Percentiles rank a stretch among this genome's conserved stretches.
phyloP scores from a whole-genome alignment of 2,329 filamentous ascomycete species.

The Albophoma yamanashiensis region DNA sequence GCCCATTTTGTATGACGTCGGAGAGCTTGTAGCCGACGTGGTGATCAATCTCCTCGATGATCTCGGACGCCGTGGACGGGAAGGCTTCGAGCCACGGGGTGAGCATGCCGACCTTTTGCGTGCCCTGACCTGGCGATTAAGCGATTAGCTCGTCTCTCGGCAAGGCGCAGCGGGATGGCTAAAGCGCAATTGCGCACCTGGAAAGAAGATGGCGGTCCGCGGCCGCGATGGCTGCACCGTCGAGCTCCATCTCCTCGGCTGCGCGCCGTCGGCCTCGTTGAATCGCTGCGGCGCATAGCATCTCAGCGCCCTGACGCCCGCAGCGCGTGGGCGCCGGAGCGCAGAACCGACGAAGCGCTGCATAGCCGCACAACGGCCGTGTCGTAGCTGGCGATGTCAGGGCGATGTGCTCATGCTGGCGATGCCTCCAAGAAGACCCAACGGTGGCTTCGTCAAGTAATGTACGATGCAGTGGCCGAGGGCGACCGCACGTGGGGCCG shows the following conservation, averaged over 20 bases:
- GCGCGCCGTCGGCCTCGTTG: background rate
- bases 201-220: conserved; percentile 50
- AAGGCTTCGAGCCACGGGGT: conserved; percentile 80
- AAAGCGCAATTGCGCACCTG: conserved; percentile 27
- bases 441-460: background rate
- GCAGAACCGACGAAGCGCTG: conserved; percentile 17
- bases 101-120: conserved; percentile 82
- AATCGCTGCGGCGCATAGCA: background rate
- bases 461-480: background rate
- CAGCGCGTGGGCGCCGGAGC: conserved; percentile 16
- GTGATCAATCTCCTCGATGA: conserved; percentile 78
- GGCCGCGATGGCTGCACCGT: conserved; percentile 22
- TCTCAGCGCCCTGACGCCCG: background rate
- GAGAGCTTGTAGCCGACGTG: conserved; percentile 67
- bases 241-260: conserved; percentile 13
- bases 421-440: background rate
- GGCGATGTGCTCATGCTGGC: conserved; percentile 5
- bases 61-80: conserved; percentile 61
- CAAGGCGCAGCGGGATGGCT: background rate
- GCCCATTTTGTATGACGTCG: conserved; percentile 66
- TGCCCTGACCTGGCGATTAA: conserved; percentile 60
- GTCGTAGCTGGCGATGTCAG: background rate
- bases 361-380: conserved; percentile 18
- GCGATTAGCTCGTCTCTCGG: background rate
- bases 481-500: background rate